Conservation (phyloP, 345 rosid genomes). For the Passiflora organensis region DNA sequence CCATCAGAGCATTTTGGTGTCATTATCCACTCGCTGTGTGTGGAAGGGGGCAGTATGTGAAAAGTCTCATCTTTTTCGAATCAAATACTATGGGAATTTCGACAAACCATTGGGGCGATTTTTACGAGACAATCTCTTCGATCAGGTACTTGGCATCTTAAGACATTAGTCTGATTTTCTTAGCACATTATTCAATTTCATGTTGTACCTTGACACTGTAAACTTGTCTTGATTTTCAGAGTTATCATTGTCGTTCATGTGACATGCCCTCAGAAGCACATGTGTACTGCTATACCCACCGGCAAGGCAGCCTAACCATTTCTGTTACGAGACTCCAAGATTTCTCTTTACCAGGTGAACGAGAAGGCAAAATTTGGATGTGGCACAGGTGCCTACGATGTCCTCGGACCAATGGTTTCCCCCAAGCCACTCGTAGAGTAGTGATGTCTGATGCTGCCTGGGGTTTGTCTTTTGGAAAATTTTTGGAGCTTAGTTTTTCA, state of each 20-base stretch:
- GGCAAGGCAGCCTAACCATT: conserved; percentile 90
- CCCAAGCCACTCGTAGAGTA: conserved; percentile 84
- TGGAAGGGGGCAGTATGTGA: conserved; percentile 97
- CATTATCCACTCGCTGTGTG: conserved; percentile 82
- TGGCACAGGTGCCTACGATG: conserved; percentile 97
- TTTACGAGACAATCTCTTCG: conserved; percentile 78
- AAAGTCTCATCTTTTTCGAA: conserved; percentile 85
- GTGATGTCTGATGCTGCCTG: conserved; percentile 99
- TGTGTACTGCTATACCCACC: conserved; percentile 90
- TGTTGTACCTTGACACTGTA: conserved; percentile 1
- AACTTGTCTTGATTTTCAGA: conserved; percentile 25
- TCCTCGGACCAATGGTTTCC: conserved; percentile 66
- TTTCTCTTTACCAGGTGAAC: conserved; percentile 66
- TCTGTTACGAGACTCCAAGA: conserved; percentile 83
- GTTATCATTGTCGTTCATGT: conserved; percentile 66
- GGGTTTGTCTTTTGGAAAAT: conserved; percentile 98
- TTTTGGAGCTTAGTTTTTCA: conserved; percentile 96
- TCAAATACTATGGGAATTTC: conserved; percentile 88
- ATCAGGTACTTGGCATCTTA: conserved; percentile 43
- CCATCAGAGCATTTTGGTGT: conserved; percentile 93
- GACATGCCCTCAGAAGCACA: conserved; percentile 96
- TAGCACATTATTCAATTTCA: neutral
- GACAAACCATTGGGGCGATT: conserved; percentile 92
- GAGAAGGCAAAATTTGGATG: conserved; percentile 96
- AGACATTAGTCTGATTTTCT: neutral